A percentile compares a stretch with the other conserved stretches of the same genome.
phyloP scores from a whole-genome alignment of 2,329 filamentous ascomycete genomes.

The Phialophora verrucosa region DNA sequence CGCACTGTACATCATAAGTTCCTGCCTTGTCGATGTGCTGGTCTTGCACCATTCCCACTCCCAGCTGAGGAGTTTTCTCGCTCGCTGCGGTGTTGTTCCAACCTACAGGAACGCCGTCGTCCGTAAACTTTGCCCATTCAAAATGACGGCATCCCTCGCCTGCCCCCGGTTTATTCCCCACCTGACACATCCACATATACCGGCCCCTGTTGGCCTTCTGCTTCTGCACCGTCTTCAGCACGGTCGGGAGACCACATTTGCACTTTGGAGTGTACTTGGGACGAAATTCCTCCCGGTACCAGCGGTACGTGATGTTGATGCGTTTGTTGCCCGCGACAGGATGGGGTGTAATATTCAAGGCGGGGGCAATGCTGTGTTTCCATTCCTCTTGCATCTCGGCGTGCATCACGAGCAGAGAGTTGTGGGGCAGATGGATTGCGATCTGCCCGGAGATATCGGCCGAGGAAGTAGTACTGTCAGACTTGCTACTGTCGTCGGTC shows the following conservation, averaged over 20 bases:
- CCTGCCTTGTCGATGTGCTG: background rate
- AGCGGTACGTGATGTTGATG: slow-evolving; percentile 93
- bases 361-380: slow-evolving; percentile 86
- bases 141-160: slow-evolving; percentile 74
- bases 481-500: slow-evolving; percentile 33
- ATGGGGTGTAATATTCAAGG: slow-evolving; percentile 79
- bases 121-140: slow-evolving; percentile 83
- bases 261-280: slow-evolving; percentile 80
- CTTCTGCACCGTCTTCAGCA: slow-evolving; percentile 78
- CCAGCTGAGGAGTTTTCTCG: background rate
- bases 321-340: slow-evolving; percentile 78
- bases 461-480: slow-evolving; percentile 32
- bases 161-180: slow-evolving; percentile 51
- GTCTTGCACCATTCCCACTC: background rate
- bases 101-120: slow-evolving; percentile 81
- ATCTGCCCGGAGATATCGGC: slow-evolving; percentile 81
- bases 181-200: slow-evolving; percentile 96
- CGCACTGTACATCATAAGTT: background rate
- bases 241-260: slow-evolving; percentile 70
- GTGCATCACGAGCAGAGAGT: slow-evolving; percentile 93
- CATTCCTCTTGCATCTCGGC: slow-evolving; percentile 97
- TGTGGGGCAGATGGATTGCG: slow-evolving; percentile 90
- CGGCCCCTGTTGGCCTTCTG: slow-evolving; percentile 76
- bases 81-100: slow-evolving; percentile 13
- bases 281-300: slow-evolving; percentile 78